Base-by-base conservation (phyloP, 2,329 filamentous ascomycete genomes). In the Chaetomiaceae sp. region DNA sequence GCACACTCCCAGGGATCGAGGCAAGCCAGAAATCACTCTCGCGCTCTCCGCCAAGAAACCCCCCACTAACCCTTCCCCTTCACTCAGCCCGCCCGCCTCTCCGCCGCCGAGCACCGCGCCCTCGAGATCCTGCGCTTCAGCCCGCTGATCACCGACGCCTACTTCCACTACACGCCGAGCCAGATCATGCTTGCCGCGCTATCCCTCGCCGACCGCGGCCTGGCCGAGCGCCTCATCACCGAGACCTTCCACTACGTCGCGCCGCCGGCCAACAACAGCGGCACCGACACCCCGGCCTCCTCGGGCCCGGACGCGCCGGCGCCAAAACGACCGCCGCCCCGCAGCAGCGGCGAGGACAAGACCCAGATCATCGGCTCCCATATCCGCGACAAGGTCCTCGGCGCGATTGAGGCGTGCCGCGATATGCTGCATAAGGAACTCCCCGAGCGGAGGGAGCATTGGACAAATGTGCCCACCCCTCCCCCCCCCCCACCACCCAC, bases 91-190 rank as follows among this genome's bases (percentile, higher is more conserved):
- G 58, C 64, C 9, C 68, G 74, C 20, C 68, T 81, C 24, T 68
- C 68, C 39, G 72, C 73, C 10, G 88, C 88, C 0, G 89, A 95
- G 61, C 72, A 73, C n/a, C 76, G 75, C 42, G 86, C 90, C 0
- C 78, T 86, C 34, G 79, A 83, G 17, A 74, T 88, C 38, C 77
- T 94, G 45, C 88, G 88, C 61, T 84, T 82, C 45, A 86, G 87
- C 47, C 86, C 89, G 0, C 71, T 95, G 41, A 76, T 96, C 51
- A 95, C 91, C 20, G 93, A 98, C 59, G 89, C 81, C n/a, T 97
- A 97, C 69, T 96, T 97, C 68, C 84, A 95, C 65, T 97, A 87
- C 68, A 91, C 91, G 0, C 93, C 93, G 0, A 86, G 87, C 19
- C 93, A 98, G 65, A 95, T 97, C 62, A 90, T 90, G 82, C 76